Conservation (phyloP, 176 grass and related monocot species). For the Avena sativa region DNA sequence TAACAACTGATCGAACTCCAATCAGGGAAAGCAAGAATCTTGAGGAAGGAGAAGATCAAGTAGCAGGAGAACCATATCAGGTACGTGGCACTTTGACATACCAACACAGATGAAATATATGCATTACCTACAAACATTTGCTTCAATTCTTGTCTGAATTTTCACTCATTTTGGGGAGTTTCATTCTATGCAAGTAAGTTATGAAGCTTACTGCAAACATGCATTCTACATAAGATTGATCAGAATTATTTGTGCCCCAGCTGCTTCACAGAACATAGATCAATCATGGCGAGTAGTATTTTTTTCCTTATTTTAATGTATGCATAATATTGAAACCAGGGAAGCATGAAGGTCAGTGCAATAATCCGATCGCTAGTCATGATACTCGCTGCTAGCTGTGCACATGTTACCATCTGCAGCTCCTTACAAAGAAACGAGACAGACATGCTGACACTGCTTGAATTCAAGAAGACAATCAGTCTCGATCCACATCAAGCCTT, state of each 20-base stretch:
- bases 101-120: not conserved
- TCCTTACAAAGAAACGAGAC: not conserved
- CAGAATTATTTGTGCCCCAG: not conserved
- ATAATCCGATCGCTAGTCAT: not conserved
- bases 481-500: slow-evolving; percentile 20
- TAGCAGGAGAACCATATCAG: not conserved
- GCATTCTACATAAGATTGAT: not conserved
- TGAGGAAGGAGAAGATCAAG: not conserved
- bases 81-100: not conserved
- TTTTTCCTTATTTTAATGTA: not conserved
- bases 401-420: slow-evolving; percentile 2
- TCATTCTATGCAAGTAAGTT: not conserved
- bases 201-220: not conserved
- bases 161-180: not conserved
- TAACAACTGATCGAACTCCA: not conserved
- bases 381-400: not conserved
- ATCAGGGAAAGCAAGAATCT: not conserved
- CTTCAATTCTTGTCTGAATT: not conserved
- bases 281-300: not conserved
- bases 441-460: slow-evolving; percentile 24
- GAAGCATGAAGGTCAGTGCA: not conserved
- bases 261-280: not conserved
- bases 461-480: not conserved
- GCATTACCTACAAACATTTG: not conserved
- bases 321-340: not conserved